Conservation (phyloP, 78 protist genomes). For the Dictyostelium brefeldianum region DNA sequence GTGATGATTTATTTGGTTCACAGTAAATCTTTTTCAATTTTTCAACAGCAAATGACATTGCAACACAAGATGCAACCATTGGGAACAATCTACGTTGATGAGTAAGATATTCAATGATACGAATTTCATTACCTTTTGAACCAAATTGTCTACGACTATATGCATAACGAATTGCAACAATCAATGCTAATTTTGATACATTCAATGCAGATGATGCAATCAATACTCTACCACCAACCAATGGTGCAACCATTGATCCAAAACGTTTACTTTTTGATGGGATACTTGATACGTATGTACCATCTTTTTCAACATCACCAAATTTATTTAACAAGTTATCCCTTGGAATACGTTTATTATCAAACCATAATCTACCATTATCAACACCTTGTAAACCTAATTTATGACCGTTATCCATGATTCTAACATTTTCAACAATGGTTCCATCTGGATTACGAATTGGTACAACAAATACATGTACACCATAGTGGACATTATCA, state of each 20-base stretch:
- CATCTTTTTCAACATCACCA: constrained; percentile 84
- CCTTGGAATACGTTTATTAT: constrained; percentile 88
- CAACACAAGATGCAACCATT: constrained; percentile 56
- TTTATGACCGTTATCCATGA: constrained; percentile 81
- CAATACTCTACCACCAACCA: constrained; percentile 83
- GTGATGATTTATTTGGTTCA: constrained; percentile 79
- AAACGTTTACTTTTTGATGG: constrained; percentile 65
- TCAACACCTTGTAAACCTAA: constrained; percentile 86
- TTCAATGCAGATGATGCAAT: constrained; percentile 53
- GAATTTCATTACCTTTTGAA: constrained; percentile 60
- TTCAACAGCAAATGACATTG: constrained; percentile 17
- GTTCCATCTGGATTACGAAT: constrained; percentile 72
- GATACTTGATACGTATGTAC: constrained; percentile 62
- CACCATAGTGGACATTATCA: constrained; percentile 78
- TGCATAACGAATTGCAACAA: constrained; percentile 68
- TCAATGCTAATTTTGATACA: constrained; percentile 56
- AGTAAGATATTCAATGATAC: constrained; percentile 74
- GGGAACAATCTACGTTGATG: constrained; percentile 84
- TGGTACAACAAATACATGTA: constrained; percentile 88
- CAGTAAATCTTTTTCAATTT: constrained; percentile 67
- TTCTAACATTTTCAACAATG: constrained; percentile 42
- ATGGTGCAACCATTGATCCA: constrained; percentile 78
- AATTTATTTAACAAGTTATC: constrained; percentile 82
- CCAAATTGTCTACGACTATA: constrained; percentile 76
- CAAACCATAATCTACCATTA: constrained; percentile 86